Evolutionary conservation across 2,329 filamentous ascomycete species (phyloP).

Genomic region (Monosporascus cannonballus): DNA sequence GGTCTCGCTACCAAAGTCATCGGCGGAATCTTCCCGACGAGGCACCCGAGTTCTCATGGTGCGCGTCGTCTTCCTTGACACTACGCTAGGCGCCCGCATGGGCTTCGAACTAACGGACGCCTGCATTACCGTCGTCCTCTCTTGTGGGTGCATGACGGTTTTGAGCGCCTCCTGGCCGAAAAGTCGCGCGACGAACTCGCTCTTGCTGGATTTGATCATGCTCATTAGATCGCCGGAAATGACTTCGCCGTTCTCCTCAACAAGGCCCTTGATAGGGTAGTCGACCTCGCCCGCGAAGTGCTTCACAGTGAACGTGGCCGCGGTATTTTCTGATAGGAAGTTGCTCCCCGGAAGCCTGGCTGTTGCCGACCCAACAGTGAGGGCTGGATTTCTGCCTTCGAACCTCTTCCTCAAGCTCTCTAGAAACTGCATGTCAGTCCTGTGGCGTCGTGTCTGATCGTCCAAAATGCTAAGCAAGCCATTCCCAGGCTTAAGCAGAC

Average conservation of each 20-base stretch:
- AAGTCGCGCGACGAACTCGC: slow-evolving; percentile 79
- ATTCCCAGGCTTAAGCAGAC: slow-evolving; percentile 85
- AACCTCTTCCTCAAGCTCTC: slow-evolving; percentile 91
- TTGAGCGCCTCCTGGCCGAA: slow-evolving; percentile 96
- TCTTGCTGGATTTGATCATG: slow-evolving; percentile 81
- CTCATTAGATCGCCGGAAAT: slow-evolving; percentile 96
- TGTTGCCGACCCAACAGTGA: slow-evolving; percentile 69
- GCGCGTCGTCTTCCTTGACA: slow-evolving; percentile 63
- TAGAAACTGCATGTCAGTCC: slow-evolving; percentile 82
- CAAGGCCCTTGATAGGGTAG: slow-evolving; percentile 77
- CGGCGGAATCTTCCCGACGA: slow-evolving; percentile 36
- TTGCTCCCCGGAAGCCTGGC: slow-evolving; percentile 81
- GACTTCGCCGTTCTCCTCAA: slow-evolving; percentile 94
- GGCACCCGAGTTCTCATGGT: slow-evolving; percentile 28
- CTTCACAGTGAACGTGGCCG: slow-evolving; percentile 80
- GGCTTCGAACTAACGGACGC: slow-evolving; percentile 95
- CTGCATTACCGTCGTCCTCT: slow-evolving; percentile 87
- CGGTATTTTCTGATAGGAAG: slow-evolving; percentile 75
- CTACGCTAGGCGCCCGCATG: slow-evolving; percentile 85
- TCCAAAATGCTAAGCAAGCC: slow-evolving; percentile 91
- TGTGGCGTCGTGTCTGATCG: slow-evolving; percentile 86
- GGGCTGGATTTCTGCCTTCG: slow-evolving; percentile 88
- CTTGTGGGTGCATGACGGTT: slow-evolving; percentile 87
- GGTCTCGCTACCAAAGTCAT: slow-evolving; percentile 46
- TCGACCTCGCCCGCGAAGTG: slow-evolving; percentile 97